phyloP scores from a whole-genome alignment of 1,139 yeast genomes.

The Geotrichum aggregatum region DNA sequence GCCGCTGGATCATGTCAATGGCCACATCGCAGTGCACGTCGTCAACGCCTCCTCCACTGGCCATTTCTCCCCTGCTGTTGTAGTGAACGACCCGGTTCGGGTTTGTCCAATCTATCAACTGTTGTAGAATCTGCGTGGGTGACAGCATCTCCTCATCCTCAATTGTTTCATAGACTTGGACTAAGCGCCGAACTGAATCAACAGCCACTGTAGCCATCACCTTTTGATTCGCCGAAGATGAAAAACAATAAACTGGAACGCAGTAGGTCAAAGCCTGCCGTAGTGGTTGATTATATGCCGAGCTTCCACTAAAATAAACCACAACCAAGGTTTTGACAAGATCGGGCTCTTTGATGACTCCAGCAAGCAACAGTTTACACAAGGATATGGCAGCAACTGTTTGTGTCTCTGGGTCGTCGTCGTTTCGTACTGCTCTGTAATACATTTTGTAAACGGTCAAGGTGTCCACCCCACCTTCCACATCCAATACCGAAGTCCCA shows the following conservation, averaged over 20 bases:
- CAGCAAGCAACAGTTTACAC: constrained; percentile 77
- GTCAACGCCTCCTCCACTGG: constrained; percentile 48
- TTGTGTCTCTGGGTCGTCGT: constrained; percentile 57
- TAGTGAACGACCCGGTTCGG: constrained; percentile 51
- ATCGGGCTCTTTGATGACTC: constrained; percentile 64
- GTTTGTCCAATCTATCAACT: constrained; percentile 81
- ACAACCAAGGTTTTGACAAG: constrained; percentile 67
- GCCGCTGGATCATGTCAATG: constrained; percentile 49
- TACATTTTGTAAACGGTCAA: constrained; percentile 60
- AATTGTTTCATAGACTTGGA: constrained; percentile 42
- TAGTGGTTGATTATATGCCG: constrained; percentile 59
- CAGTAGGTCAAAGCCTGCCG: constrained; percentile 84
- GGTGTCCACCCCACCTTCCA: constrained; percentile 60
- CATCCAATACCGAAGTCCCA: constrained; percentile 64
- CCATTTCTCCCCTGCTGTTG: constrained; percentile 14
- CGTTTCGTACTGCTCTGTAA: constrained; percentile 54
- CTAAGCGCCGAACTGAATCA: constrained; percentile 61
- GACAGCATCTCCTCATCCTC: constrained; percentile 43
- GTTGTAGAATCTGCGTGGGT: constrained; percentile 66
- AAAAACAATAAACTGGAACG: constrained; percentile 83
- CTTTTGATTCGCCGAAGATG: constrained; percentile 70
- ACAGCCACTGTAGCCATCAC: constrained; percentile 61
- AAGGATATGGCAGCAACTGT: constrained; percentile 83
- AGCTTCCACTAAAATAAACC: constrained; percentile 69
- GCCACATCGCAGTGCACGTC: constrained; percentile 59